A percentile compares a stretch with the other conserved stretches of the same genome.
Conservation (phyloP, 2,329 filamentous ascomycete species). For the Hysterium pulicare region DNA sequence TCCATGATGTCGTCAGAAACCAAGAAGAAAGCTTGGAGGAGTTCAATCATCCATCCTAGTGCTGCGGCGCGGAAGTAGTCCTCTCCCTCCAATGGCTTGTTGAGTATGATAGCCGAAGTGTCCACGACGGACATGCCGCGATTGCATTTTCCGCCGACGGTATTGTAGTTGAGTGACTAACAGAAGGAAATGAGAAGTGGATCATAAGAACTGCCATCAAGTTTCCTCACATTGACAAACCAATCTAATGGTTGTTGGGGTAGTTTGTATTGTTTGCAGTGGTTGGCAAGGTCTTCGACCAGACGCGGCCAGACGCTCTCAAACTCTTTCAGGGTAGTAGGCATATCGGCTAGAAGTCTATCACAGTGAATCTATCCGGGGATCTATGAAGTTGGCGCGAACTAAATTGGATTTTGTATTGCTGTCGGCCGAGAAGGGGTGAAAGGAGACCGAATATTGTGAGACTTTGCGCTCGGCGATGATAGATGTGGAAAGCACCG, state of each 20-base stretch:
- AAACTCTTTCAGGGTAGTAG: conserved; percentile 79
- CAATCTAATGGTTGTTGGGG: conserved; percentile 78
- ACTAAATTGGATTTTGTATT: too few species aligned
- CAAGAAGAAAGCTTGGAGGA: conserved; percentile 97
- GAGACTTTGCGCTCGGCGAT: background rate
- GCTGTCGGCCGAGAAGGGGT: too few species aligned
- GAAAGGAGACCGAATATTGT: background rate
- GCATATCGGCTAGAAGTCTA: too few species aligned
- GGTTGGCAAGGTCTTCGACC: conserved; percentile 73
- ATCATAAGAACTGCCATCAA: background rate
- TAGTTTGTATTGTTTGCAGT: conserved; percentile 78
- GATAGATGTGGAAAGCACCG: too few species aligned
- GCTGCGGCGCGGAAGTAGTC: conserved; percentile 87
- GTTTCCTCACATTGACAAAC: conserved; percentile 68
- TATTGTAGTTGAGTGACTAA: conserved; percentile 82
- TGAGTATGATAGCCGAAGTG: conserved; percentile 76
- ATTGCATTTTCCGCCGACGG: conserved; percentile 95
- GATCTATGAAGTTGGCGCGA: too few species aligned
- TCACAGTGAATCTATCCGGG: too few species aligned
- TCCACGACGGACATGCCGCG: conserved; percentile 97
- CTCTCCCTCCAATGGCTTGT: conserved; percentile 59
- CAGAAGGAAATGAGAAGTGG: conserved; percentile 1
- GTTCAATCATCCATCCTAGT: conserved; percentile 95
- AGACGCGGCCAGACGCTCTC: conserved; percentile 86
- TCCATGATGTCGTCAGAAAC: conserved; percentile 99